These are phyloP conservation scores for Magnaporthiopsis incrustans DNA, from an alignment of 2,329 filamentous ascomycete species.

Conservation along the genomic window DNA sequence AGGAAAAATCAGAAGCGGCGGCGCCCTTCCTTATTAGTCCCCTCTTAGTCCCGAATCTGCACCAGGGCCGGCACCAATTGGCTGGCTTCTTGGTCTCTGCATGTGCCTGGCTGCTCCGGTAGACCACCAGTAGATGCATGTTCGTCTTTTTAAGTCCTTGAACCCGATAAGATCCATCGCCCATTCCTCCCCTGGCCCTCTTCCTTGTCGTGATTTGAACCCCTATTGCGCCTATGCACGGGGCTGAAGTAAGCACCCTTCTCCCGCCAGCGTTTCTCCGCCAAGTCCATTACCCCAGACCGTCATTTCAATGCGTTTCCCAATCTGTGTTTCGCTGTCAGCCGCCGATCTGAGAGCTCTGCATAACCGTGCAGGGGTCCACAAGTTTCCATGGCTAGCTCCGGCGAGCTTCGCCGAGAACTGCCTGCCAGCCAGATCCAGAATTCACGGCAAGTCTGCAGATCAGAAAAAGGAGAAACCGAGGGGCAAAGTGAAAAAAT, in stretches of 20 bases:
- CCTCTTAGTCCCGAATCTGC: background rate
- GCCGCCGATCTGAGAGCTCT: no score
- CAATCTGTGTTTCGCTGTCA: no score
- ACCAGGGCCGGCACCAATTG: no score
- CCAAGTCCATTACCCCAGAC: no score
- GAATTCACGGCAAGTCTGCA: background rate
- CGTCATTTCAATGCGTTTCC: no score
- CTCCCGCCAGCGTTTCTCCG: background rate
- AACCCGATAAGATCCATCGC: no score
- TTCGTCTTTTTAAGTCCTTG: no score
- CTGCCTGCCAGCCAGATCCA: background rate
- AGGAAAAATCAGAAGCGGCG: background rate
- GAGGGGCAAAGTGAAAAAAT: background rate
- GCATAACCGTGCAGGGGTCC: background rate
- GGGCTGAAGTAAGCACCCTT: background rate
- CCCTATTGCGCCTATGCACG: background rate
- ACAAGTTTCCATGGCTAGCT: background rate
- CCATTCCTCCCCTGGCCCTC: no score
- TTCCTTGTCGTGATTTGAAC: background rate
- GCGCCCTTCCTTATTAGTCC: background rate
- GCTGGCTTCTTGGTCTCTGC: no score
- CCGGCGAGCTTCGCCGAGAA: background rate
- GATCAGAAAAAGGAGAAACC: background rate
- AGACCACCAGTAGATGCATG: no score
- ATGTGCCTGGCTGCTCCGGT: no score